phyloP scores from a whole-genome alignment of 768 basidiomycete species.

The Boletus reticulatus region DNA sequence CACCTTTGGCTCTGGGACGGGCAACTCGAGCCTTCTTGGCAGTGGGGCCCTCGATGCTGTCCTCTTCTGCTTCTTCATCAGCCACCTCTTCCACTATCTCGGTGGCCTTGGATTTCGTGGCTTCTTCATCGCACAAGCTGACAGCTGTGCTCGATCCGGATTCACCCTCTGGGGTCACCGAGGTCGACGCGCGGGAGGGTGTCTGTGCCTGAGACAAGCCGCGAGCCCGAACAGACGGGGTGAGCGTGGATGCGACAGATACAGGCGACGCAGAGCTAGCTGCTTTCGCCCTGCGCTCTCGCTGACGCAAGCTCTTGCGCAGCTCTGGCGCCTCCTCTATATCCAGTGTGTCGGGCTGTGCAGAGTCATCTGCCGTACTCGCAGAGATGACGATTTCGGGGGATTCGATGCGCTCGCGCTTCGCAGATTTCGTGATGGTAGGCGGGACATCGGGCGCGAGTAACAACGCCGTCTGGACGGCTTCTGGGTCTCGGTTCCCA shows the following conservation, averaged over 20 bases:
- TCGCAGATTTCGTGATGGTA: constrained; percentile 14
- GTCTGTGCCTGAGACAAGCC: constrained; percentile 22
- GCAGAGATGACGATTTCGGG: constrained; percentile 8
- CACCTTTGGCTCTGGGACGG: constrained; percentile 22
- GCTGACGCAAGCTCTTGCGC: constrained; percentile 32
- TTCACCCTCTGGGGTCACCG: constrained; percentile 24
- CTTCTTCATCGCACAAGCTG: constrained; percentile 30
- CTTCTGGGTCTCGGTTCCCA: background rate
- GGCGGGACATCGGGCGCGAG: constrained; percentile 15
- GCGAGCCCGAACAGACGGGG: constrained; percentile 22
- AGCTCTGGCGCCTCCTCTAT: constrained; percentile 20
- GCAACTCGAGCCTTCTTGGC: constrained; percentile 21
- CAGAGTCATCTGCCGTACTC: constrained; percentile 6
- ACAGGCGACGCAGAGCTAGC: constrained; percentile 20
- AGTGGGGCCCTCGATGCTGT: constrained; percentile 6
- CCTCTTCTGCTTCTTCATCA: constrained; percentile 16
- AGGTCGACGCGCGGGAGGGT: constrained; percentile 22
- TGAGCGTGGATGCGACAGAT: constrained; percentile 30
- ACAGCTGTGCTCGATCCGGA: constrained; percentile 35
- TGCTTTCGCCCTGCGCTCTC: constrained; percentile 24
- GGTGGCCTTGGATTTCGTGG: constrained; percentile 18
- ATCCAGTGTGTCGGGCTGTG: constrained; percentile 13
- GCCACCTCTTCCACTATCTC: constrained; percentile 11
- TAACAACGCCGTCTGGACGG: constrained; percentile 8
- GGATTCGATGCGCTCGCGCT: constrained; percentile 22